Evolutionary conservation across 306 rosid species (phyloP), one percentile per base, ranked within the genome.

Genomic region (Lathyrus oleraceus): DNA sequence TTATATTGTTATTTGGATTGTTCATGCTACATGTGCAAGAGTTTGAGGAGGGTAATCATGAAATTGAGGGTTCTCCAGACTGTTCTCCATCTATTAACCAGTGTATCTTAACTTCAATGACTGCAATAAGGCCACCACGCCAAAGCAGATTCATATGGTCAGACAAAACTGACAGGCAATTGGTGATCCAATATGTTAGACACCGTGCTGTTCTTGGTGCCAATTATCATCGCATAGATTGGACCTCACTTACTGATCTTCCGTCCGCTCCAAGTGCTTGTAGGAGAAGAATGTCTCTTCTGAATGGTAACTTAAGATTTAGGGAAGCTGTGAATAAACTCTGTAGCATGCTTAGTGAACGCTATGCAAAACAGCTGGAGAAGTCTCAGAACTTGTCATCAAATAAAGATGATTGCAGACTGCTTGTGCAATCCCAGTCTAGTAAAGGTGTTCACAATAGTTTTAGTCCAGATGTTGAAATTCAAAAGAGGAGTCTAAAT

Each of bases 111-210:
- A 81, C 89, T 47, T 85, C 76, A 74, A 68, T 74, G 81, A 86
- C 40, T 36, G 0, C 40, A 36, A 45, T 28, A 6, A 28, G 85
- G 86, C 85, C 87, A 70, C 61, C 87, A 54, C 87, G 95, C 57
- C 90, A 83, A 73, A 85, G 76, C 61, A 90, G 97, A 74, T 87
- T 90, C 76, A 16, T 73, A 44, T 90, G 97, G 96, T 88, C 90
- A 71, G 97, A 94, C 78, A 87, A 84, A 79, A 78, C 94, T 76
- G 96, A 94, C 73, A 87, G 98, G 98, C 81, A 84, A 76, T 65
- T 90, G 90, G 73, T 90, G 84, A 81, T 90, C 77, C 95, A 90
- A 73, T 94, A 94, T 76, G 94, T 73, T 71, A 87, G 86, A 81
- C 72, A 85, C 69, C 98, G 96, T 67, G 97, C 87, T 48, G 82